A percentile compares a stretch with the other conserved stretches of the same genome.
phyloP scores from a whole-genome alignment of 805 yeast species.

The Wickerhamomyces subpelliculosus region DNA sequence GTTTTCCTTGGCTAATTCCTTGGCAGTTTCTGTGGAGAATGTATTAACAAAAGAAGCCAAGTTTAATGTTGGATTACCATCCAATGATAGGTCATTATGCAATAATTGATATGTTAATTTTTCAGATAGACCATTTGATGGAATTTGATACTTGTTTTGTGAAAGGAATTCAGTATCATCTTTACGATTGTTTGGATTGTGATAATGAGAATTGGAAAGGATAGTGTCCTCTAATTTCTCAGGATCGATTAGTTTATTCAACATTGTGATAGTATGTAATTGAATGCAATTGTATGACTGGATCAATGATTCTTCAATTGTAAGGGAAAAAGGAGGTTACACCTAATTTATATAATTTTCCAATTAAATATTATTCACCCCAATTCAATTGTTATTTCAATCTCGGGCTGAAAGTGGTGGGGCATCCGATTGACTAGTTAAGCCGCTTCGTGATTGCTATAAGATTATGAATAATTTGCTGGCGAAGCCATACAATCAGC shows the following conservation, averaged over 20 bases:
- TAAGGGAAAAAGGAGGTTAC: too few relatives aligned
- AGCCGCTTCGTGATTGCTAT: too few relatives aligned
- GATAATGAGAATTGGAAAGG: slow-evolving; percentile 20
- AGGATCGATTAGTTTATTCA: slow-evolving; percentile 22
- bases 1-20: slow-evolving; percentile 56
- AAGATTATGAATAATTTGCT: too few relatives aligned
- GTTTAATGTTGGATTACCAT: slow-evolving; percentile 79
- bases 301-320: too few relatives aligned
- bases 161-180: slow-evolving; percentile 12
- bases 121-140: slow-evolving; percentile 45
- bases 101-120: slow-evolving; percentile 54
- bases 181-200: slow-evolving; percentile 1
- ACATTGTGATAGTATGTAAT: slow-evolving; percentile 9
- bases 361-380: too few relatives aligned
- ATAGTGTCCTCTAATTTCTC: slow-evolving; percentile 25
- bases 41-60: slow-evolving; percentile 90
- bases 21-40: slow-evolving; percentile 45
- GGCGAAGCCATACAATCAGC: too few relatives aligned
- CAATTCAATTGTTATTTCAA: too few relatives aligned
- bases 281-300: too few relatives aligned
- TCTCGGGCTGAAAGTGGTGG: too few relatives aligned
- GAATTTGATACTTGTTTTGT: slow-evolving; percentile 48
- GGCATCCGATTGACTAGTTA: too few relatives aligned
- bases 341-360: too few relatives aligned
- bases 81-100: slow-evolving; percentile 69